These are phyloP conservation scores for Claviceps fusiformis DNA, from an alignment of 2,329 filamentous ascomycete genomes.

Conservation along the genomic window DNA sequence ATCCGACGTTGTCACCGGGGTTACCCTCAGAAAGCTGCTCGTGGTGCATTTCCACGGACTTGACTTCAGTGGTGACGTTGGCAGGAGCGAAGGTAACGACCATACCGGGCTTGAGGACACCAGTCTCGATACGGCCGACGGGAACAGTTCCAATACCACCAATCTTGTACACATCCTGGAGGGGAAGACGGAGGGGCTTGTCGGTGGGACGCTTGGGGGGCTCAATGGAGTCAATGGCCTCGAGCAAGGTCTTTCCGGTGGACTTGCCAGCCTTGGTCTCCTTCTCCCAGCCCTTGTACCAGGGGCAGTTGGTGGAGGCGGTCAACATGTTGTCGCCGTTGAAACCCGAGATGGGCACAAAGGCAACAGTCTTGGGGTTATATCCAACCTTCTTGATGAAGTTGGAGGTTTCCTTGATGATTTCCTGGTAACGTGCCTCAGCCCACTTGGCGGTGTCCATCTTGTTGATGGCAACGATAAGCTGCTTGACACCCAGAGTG, in stretches of 20 bases:
- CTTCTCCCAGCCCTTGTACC: constrained; percentile 99
- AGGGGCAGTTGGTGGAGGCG: constrained; percentile 82
- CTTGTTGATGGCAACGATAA: constrained; percentile 99
- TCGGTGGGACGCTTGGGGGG: constrained; percentile 83
- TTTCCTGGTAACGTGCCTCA: constrained; percentile 92
- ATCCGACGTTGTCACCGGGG: constrained; percentile 99
- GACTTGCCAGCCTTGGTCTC: constrained; percentile 77
- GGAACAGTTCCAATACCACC: constrained; percentile 99
- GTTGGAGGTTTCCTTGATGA: constrained; percentile 99
- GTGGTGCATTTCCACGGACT: constrained; percentile 99
- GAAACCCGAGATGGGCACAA: constrained; percentile 99
- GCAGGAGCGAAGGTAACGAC: constrained; percentile 97
- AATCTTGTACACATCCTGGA: constrained; percentile 99
- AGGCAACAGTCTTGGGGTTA: constrained; percentile 97
- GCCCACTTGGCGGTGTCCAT: constrained; percentile 99
- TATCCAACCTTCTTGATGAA: constrained; percentile 99
- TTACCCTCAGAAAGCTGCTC: constrained; percentile 92
- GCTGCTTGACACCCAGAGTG: constrained; percentile 99
- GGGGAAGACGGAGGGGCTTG: constrained; percentile 99
- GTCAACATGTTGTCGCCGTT: constrained; percentile 99
- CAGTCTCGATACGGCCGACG: constrained; percentile 99
- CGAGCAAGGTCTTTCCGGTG: constrained; percentile 93
- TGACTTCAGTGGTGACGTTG: constrained; percentile 99
- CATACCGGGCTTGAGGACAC: constrained; percentile 82
- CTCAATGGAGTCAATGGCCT: constrained; percentile 97